Evolutionary conservation across 2,329 filamentous ascomycete genomes (phyloP).

Genomic region (Lachnellula hyalina): DNA sequence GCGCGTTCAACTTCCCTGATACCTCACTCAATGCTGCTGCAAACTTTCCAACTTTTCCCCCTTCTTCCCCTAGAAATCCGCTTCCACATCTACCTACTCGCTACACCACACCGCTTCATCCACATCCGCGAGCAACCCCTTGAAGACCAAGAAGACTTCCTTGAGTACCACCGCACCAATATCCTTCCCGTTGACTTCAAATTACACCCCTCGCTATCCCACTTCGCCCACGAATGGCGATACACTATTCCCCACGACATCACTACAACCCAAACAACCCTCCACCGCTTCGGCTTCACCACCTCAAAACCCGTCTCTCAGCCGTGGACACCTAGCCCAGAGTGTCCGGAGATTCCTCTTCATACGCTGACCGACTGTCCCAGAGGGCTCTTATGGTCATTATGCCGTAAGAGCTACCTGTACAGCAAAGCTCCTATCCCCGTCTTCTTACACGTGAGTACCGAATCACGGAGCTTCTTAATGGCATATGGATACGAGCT

Average conservation of each 20-base stretch:
- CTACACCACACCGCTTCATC: background rate
- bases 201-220: background rate
- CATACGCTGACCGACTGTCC: background rate
- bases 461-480: conserved; percentile 16
- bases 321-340: background rate
- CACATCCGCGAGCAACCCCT: background rate
- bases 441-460: conserved; percentile 19
- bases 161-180: background rate
- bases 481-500: background rate
- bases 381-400: background rate
- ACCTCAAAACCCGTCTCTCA: background rate
- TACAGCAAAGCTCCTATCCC: conserved; percentile 20
- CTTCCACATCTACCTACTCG: background rate
- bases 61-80: background rate
- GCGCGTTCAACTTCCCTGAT: background rate
- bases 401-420: background rate
- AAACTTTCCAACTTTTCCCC: too few species aligned
- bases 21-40: too few species aligned
- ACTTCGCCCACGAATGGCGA: background rate
- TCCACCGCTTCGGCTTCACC: background rate
- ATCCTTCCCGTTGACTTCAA: background rate
- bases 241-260: background rate
- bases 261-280: background rate
- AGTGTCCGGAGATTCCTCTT: background rate
- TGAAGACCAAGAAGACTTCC: background rate